Evolutionary conservation across 495 filamentous ascomycete genomes (phyloP).

Genomic region (Jackrogersella multiformis): DNA sequence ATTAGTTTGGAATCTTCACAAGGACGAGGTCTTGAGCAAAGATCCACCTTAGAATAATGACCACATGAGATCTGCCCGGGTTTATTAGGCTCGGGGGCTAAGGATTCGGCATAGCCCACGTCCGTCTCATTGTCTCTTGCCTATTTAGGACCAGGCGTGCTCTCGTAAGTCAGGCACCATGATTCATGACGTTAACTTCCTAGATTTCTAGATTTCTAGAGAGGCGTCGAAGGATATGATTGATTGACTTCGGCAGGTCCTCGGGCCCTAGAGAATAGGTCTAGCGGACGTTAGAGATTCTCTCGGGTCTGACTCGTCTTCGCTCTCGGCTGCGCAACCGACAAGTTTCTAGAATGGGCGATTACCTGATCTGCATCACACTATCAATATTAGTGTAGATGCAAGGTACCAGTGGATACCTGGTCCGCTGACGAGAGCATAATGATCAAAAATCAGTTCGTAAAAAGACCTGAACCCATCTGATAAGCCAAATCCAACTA

Average conservation of each 20-base stretch:
- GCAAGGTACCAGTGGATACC: slow-evolving; percentile 3
- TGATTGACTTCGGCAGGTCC: background rate
- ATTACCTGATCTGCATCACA: background rate
- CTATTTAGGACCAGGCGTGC: background rate
- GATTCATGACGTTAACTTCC: background rate
- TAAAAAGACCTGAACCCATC: background rate
- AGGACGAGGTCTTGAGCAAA: background rate
- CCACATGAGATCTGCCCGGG: slow-evolving; percentile 7
- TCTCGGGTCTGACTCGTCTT: background rate
- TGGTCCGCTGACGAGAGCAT: background rate
- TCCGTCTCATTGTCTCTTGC: slow-evolving; percentile 18
- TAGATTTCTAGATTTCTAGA: background rate
- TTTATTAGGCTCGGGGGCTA: slow-evolving; percentile 4
- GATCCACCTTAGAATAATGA: slow-evolving; percentile 9
- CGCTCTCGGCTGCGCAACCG: background rate
- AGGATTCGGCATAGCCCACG: background rate
- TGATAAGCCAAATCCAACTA: slow-evolving; percentile 4
- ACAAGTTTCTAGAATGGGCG: background rate
- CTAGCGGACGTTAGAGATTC: background rate
- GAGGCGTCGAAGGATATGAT: background rate
- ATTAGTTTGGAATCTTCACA: background rate
- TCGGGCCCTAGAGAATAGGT: background rate
- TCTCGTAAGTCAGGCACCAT: background rate
- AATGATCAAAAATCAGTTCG: slow-evolving; percentile 2
- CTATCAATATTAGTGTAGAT: background rate